Percentiles rank a stretch among this genome's conserved stretches.
Evolutionary conservation across 352 stramenopile genomes (phyloP).

Genomic region (Halophytophthora polymorphica): DNA sequence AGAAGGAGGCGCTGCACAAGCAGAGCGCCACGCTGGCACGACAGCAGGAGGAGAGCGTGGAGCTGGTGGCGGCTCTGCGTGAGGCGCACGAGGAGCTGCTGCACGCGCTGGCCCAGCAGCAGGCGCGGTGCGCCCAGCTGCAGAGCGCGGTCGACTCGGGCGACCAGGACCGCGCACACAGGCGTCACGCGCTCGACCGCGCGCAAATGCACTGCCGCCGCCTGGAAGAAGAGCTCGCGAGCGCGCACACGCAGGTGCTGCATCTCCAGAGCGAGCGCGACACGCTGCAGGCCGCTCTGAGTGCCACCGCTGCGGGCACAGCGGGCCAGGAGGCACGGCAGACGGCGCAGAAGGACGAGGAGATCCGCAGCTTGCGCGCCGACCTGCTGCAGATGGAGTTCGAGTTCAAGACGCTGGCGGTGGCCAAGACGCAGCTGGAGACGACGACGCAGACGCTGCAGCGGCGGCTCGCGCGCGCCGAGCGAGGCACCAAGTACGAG

Average conservation of each 20-base stretch:
- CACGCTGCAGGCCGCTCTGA: constrained; percentile 32
- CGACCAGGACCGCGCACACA: constrained; percentile 26
- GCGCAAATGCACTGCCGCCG: constrained; percentile 46
- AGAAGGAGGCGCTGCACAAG: constrained; percentile 44
- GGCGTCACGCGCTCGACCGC: constrained; percentile 39
- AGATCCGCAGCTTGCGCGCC: constrained; percentile 50
- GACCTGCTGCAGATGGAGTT: constrained; percentile 70
- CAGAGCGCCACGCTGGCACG: constrained; percentile 20
- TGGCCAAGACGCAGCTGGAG: constrained; percentile 37
- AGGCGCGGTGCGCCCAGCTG: constrained; percentile 34
- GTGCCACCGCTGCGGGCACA: constrained; percentile 16
- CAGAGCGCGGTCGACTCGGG: constrained; percentile 18
- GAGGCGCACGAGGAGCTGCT: constrained; percentile 59
- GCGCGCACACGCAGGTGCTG: constrained; percentile 36
- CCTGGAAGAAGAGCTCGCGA: constrained; percentile 48
- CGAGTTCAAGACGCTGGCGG: constrained; percentile 48
- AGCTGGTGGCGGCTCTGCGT: constrained; percentile 12
- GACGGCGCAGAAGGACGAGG: constrained; percentile 40
- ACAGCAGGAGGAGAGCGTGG: constrained; percentile 25
- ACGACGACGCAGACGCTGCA: constrained; percentile 35
- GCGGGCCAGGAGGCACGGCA: constrained; percentile 28
- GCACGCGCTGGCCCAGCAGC: constrained; percentile 35
- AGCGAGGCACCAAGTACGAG: constrained; percentile 30
- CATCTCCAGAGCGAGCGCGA: constrained; percentile 41
- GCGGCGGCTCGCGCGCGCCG: constrained; percentile 12